Base-by-base conservation (phyloP, 1,284 basidiomycete species). In the Boletus smithii region DNA sequence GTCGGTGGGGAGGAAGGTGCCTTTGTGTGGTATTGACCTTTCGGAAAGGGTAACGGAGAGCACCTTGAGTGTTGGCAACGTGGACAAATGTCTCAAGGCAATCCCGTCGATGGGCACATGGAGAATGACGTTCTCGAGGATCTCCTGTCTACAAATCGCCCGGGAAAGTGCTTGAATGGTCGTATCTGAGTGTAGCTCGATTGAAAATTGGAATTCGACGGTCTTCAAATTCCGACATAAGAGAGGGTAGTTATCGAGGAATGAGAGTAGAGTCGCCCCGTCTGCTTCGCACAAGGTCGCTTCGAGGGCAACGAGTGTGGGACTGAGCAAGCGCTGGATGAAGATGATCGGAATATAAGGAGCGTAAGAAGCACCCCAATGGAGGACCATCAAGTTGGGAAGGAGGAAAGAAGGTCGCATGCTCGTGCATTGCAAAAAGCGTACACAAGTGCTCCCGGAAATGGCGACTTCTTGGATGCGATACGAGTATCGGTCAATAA, bases 301-400 rank as follows among this genome's bases (percentile, higher is more conserved):
- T 0, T 17, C 2, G 8, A 56, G 42, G 1, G 44, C 44, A 32
- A 50, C 32, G 10, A 57, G 57, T 1, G 46, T 27, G 10, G 51
- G 55, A 20, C 34, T 39, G 32, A 60, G 58, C 36, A 60, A 26
- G 11, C n/a, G 46, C 23, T 43, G 53, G 24, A 58, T 53, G 29
- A 49, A 38, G 29, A 48, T 18, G 6, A 44, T 46, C 3, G 48
- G 53, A 1, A 48, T 30, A 13, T 37, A 14, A 35, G 34, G 34
- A 9, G 34, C 5, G 3, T 20, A n/a, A 5, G 14, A 23, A 6
- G 45, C 26, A 23, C 16, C 30, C 52, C 48, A 60, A 10, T 1
- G 10, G 27, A 57, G 56, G 17, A 22, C 24, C 30, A 11, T 51
- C 2, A 57, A 27, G 9, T 49, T 56, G 10, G 55, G 55, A 1